Evolutionary conservation across 169 alveolate species (phyloP), one percentile per base, ranked within the genome.

Genomic region (Perkinsus olseni): DNA sequence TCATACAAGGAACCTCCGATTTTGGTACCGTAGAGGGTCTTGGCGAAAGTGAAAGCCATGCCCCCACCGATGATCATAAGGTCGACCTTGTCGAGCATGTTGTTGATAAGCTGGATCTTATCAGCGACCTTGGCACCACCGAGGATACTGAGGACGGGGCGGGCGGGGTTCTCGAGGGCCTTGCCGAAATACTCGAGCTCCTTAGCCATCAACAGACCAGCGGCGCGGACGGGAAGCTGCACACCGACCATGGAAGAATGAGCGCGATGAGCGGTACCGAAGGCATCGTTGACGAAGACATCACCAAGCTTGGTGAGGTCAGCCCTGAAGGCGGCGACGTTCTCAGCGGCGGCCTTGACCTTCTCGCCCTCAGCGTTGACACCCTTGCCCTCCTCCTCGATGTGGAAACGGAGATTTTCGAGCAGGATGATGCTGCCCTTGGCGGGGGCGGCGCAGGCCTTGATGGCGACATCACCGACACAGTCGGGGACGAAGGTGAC

Each of bases 51-150:
- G 97, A 97, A 99, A 34, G 99, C 99, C 99, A 99, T 99, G 28
- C 99, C 99, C 91, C 99, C 99, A 11, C 99, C 99, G 74, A 99
- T 97, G 74, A 99, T 98, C 99, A 99, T 97, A 94, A 96, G 96
- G 93, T 99, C 99, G 39, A 98, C 99, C 94, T 98, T 97, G 91
- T 97, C 99, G 91, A 99, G 95, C 92, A 99, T 91, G 95, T 98
- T 97, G 94, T 95, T 96, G 93, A 99, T 98, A 40, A 99, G 97
- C 96, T 98, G 98, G 93, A 99, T 98, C 97, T 99, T 99, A 95
- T 98, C 99, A 48, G 97, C 96, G 38, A 99, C 99, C 97, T 99
- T 99, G 90, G 99, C 99, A 39, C 99, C 99, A 36, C 99, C 99
- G 92, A 99, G 96, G 39, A 99, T 98, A 90, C 99, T 99, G 91